phyloP scores from a whole-genome alignment of 352 stramenopile species.

The Globisporangium alternatum region DNA sequence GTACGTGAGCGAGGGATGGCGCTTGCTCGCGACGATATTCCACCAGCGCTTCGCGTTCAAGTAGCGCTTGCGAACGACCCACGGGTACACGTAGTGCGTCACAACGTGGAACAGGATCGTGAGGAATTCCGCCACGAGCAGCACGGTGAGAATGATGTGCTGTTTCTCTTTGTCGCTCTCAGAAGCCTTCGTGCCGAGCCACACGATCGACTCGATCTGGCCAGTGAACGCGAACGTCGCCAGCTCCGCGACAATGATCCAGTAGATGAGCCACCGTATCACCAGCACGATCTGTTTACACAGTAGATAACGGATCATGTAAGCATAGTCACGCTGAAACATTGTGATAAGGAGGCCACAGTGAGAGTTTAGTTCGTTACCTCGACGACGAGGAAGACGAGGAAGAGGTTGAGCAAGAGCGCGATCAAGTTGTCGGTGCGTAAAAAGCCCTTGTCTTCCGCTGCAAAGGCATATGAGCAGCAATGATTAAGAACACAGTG shows the following conservation, averaged over 20 bases:
- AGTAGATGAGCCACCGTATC: conserved; percentile 58
- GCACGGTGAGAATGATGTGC: conserved; percentile 23
- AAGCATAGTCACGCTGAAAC: background rate
- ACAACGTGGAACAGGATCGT: conserved; percentile 42
- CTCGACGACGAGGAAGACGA: conserved; percentile 24
- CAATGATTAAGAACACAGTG: background rate
- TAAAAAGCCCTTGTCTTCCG: conserved; percentile 9
- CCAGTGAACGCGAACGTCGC: conserved; percentile 24
- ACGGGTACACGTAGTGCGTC: conserved; percentile 54
- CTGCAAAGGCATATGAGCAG: background rate
- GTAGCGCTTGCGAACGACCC: conserved; percentile 32
- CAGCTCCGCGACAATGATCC: conserved; percentile 39
- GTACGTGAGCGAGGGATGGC: conserved; percentile 30
- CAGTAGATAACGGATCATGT: background rate
- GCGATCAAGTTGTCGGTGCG: conserved; percentile 15
- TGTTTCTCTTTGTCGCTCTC: conserved; percentile 24
- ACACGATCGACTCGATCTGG: conserved; percentile 18
- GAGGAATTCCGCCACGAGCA: conserved; percentile 38
- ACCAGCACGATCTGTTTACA: conserved; percentile 34
- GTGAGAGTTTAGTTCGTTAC: conserved; percentile 1
- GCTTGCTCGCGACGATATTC: conserved; percentile 20
- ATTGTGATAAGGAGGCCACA: conserved; percentile 24
- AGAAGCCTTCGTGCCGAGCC: conserved; percentile 29
- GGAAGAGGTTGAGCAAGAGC: conserved; percentile 16
- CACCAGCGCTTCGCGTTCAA: conserved; percentile 38